Evolutionary conservation across 352 stramenopile species (phyloP), one percentile per base, ranked within the genome.

Genomic region (Phytopythium ostracodes): DNA sequence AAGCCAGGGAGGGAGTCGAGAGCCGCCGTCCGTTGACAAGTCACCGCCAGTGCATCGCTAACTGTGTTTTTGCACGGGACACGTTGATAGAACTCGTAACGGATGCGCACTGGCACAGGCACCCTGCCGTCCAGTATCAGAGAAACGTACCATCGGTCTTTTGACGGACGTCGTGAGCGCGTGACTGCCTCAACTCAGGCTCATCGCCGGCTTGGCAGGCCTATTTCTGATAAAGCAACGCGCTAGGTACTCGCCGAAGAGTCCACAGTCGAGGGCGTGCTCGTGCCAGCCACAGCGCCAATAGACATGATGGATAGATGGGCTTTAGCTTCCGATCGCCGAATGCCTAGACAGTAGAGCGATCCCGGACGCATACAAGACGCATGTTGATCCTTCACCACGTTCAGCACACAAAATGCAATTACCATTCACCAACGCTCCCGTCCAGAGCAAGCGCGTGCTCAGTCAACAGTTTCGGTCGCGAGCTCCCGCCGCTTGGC

Each of bases 401-500:
- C 20, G n/a, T 27, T 22, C 42, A 49, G 20, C 20, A 22, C 4
- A 49, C 7, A 49, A 6, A 20, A 49, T 49, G 22, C 14, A 49
- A 22, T 49, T 49, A 49, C 47, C 47, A 36, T 35, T 54, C 3
- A 54, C 5, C 22, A 54, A n/a, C 22, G 47, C 47, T 54, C 47
- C 17, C 2, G 7, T n/a, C n/a, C n/a, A n/a, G 31, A 29, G 42
- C 38, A n/a, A 43, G 25, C 18, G n/a, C 10, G 17, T 22, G 14
- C 7, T 66, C 72, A 77, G 49, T 77, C 66, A 4, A 58, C 52
- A 35, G 43, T 56, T 18, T 67, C 67, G 0, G 55, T 46, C 1
- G 53, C 67, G 20, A 72, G 56, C n/a, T 72, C 64, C 44, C 70
- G 59, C 31, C 81, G 85, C 63, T 79, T 67, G 27, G 89, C 75